These are phyloP conservation scores for Ambrosia trifida DNA, from an alignment of 129 eudicot species.

Conservation along the genomic window DNA sequence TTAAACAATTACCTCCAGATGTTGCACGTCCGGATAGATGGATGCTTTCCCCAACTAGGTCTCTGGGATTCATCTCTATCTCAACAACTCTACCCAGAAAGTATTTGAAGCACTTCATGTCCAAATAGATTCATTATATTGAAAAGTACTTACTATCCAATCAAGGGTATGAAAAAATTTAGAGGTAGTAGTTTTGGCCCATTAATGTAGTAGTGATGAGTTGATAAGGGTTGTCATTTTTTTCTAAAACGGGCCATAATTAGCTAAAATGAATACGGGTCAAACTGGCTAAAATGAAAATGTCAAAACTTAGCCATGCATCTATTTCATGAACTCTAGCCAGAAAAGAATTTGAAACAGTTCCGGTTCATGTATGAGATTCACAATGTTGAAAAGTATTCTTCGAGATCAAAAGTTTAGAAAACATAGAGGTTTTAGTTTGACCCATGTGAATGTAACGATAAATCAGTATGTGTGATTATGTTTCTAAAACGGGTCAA, in stretches of 20 bases:
- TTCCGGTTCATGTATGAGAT: not conserved
- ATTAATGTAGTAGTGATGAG: not conserved
- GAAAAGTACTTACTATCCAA: not conserved
- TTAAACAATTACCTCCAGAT: conserved; percentile 9
- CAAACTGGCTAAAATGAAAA: not conserved
- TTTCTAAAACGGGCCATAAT: not conserved
- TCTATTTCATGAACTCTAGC: not conserved
- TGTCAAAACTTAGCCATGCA: not conserved
- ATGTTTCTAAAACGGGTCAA: not conserved
- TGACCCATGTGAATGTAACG: not conserved
- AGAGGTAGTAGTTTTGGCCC: not conserved
- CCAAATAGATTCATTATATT: not conserved
- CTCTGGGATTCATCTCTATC: not conserved
- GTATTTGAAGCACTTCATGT: not conserved
- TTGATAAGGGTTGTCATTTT: not conserved
- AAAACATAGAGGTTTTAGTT: not conserved
- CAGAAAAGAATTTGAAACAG: not conserved
- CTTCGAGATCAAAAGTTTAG: not conserved
- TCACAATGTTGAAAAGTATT: not conserved
- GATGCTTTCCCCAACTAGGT: not conserved
- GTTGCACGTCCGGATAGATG: conserved; percentile 4
- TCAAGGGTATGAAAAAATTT: not conserved
- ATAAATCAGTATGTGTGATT: not conserved
- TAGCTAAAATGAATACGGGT: not conserved
- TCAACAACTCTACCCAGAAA: conserved; percentile 4